Evolutionary conservation across 1,284 basidiomycete genomes (phyloP), one percentile per base, ranked within the genome.

Genomic region (Apiotrichum brassicae): DNA sequence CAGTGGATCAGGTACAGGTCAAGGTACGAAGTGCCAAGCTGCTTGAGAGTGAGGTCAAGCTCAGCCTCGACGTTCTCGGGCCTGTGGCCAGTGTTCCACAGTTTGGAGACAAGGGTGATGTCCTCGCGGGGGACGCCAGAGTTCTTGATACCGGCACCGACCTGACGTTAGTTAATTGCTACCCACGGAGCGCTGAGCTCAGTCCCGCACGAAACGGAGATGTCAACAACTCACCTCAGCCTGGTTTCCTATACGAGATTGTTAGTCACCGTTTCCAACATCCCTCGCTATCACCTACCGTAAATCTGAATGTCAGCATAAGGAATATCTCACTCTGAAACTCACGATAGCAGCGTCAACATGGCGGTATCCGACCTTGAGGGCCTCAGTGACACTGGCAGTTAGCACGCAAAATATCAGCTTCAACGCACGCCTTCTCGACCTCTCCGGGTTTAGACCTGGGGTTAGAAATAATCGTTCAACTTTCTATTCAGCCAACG

Each of bases 1-100:
- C 89, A 94, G 76, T 93, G 89, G 53, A 93, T 76, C 41, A 90
- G 76, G 65, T 87, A 90, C 23, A 89, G 77, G 67, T 93, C 89
- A 33, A 93, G 76, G 65, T 92, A 92, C 37, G 81, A 76, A 24
- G 81, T 70, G 19, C 82, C 82, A 48, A 91, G 79, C 64, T 84
- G 81, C 47, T 72, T 66, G n/a, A 92, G 77, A 11, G 86, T 85
- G 69, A 81, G 77, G 58, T 88, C 81, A 48, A 90, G 81, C 64
- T 84, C 85, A 24, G 76, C 80, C 75, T 86, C 85, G 20, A 85
- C 84, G 42, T 76, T 64, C 19, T 79, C 77, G 11, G 64, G 63
- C 26, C 61, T 54, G 45, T 61, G 59, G n/a, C 53, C 58, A 49
- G 61, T 67, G 59, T 66, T 66, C 66, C 65, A 69, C n/a, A 69